A percentile compares a stretch with the other conserved stretches of the same genome.
phyloP scores from a whole-genome alignment of 345 rosid species.

The Aquilaria sinensis region DNA sequence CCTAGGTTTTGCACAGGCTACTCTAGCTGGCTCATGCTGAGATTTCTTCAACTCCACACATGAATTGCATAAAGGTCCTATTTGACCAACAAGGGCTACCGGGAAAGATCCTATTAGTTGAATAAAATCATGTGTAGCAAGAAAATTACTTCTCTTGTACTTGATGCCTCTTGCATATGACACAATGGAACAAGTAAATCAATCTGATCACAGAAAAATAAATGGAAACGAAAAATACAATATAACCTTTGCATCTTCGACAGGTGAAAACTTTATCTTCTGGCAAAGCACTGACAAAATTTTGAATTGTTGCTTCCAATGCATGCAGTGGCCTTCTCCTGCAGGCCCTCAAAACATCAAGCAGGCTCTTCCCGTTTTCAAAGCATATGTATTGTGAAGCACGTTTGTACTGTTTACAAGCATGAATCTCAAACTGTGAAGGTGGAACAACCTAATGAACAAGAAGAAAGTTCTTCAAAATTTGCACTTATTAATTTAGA shows the following conservation, averaged over 20 bases:
- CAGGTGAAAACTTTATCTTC: constrained; percentile 65
- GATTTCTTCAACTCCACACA: constrained; percentile 52
- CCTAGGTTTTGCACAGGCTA: constrained; percentile 33
- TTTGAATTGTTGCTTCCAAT: constrained; percentile 65
- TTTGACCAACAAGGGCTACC: constrained; percentile 51
- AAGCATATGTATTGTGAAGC: constrained; percentile 95
- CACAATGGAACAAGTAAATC: too few species aligned
- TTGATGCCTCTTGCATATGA: too few species aligned
- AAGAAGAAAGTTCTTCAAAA: constrained; percentile 5
- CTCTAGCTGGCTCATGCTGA: constrained; percentile 25
- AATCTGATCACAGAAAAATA: background rate
- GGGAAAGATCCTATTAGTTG: constrained; percentile 53
- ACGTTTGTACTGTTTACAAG: constrained; percentile 82
- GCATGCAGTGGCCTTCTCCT: constrained; percentile 64
- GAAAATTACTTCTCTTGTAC: too few species aligned
- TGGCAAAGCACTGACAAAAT: constrained; percentile 47
- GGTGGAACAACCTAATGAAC: constrained; percentile 81
- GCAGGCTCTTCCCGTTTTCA: constrained; percentile 98
- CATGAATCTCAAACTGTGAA: constrained; percentile 98
- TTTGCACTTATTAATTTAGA: constrained; percentile 14
- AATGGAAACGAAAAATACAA: constrained; percentile 4
- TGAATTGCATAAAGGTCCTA: constrained; percentile 70
- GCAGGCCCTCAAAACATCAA: constrained; percentile 81
- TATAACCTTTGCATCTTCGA: constrained; percentile 77
- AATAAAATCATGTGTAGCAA: constrained; percentile 3